Base-by-base conservation (phyloP, 176 grass and related monocot species). In the Dactylis glomerata region DNA sequence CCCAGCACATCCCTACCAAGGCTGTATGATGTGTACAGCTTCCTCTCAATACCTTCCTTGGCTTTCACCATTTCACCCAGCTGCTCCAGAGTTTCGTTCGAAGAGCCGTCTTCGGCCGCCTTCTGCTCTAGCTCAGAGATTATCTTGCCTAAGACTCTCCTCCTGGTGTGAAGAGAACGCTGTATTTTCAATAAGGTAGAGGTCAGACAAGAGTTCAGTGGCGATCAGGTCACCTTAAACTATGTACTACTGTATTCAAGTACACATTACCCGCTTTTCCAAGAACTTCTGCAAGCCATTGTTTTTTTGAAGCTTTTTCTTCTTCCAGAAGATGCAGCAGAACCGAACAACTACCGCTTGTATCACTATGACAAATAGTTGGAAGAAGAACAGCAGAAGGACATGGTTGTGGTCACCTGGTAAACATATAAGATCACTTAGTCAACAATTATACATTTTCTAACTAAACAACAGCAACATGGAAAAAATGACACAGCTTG, bases 271-370 rank as follows among this genome's bases (percentile, higher is more conserved):
- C 85, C 91, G 86, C 80, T 88, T 97, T 59, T 95, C 77, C 11
- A 98, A 75, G 84, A 98, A 95, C 49, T 90, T 91, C 47, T 51
- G 76, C 61, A 98, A 87, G 63, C 83, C 89, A 40, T 85, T 87
- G 47, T 66, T 61, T 93, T 66, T 61, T 88, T 88, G 84, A 76
- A 97, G 87, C 79, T 90, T 97, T 79, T 88, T 91, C 76, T 98
- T 98, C 59, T 54, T 84, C 95, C 95, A 98, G 81, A 97, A 93
- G 37, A 90, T 34, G 37, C 85, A 95, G 77, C 95, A 93, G 78
- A 86, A 93, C 12, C 76, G 34, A 58, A 93, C 73, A 76, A 73
- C n/a, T 62, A 86, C 67, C 8, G 13, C 91, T 88, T 85, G 33
- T 67, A 90, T 72, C 17, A 93, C 24, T 51, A 95, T 80, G 65